Evolutionary conservation across 805 yeast genomes (phyloP).

Genomic region (Millerozyma miso): DNA sequence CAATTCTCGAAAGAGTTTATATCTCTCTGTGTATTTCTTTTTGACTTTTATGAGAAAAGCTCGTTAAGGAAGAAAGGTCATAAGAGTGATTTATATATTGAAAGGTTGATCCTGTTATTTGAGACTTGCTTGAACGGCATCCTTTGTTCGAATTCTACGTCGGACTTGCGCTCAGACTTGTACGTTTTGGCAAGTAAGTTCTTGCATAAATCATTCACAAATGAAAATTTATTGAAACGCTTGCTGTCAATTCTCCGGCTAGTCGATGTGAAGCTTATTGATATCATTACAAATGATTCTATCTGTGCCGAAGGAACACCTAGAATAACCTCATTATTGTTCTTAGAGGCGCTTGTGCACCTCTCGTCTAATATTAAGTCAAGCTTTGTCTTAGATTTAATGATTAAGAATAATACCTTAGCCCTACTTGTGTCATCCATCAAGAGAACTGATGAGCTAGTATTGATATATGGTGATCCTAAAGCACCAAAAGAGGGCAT

Average conservation of each 20-base stretch:
- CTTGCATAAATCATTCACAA: conserved; percentile 46
- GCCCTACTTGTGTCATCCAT: conserved; percentile 62
- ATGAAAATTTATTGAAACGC: conserved; percentile 41
- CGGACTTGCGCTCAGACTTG: conserved; percentile 69
- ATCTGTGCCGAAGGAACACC: conserved; percentile 73
- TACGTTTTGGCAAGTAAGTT: conserved; percentile 70
- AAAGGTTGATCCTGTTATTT: conserved; percentile 64
- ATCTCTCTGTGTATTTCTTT: conserved; percentile 67
- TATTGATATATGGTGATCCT: conserved; percentile 32
- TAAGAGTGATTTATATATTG: conserved; percentile 27
- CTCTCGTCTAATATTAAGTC: conserved; percentile 49
- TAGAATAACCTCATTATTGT: conserved; percentile 69
- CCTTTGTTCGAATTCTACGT: conserved; percentile 61
- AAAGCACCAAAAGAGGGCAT: conserved; percentile 19
- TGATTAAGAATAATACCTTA: conserved; percentile 65
- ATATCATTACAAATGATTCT: conserved; percentile 70
- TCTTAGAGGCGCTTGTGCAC: conserved; percentile 64
- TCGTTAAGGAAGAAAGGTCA: conserved; percentile 13
- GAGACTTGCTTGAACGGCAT: conserved; percentile 73
- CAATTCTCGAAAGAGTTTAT: conserved; percentile 71
- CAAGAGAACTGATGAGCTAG: conserved; percentile 62
- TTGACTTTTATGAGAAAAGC: conserved; percentile 51
- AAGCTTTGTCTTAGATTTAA: conserved; percentile 53
- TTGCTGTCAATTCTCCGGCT: conserved; percentile 53
- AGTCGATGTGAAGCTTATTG: conserved; percentile 56